phyloP scores from a whole-genome alignment of 495 filamentous ascomycete species.

The Cudoniella acicularis region DNA sequence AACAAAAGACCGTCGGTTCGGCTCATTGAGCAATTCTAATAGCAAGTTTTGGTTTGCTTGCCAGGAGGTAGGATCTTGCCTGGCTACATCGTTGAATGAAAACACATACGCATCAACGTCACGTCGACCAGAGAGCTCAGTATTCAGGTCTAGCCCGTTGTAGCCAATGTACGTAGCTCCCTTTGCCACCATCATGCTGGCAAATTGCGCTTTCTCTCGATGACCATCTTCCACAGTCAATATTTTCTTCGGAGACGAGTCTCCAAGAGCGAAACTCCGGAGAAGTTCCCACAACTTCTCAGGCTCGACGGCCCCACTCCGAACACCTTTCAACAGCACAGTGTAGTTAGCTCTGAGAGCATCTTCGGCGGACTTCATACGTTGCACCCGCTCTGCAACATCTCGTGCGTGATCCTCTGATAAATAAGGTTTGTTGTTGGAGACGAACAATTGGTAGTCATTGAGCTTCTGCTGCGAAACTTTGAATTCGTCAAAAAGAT shows the following conservation, averaged over 20 bases:
- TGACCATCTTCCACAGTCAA: neutral
- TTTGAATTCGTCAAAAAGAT: constrained; percentile 22
- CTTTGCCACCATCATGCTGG: constrained; percentile 13
- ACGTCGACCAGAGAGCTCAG: constrained; percentile 1
- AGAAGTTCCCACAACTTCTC: constrained; percentile 9
- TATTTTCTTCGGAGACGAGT: constrained; percentile 2
- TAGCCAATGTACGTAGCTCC: constrained; percentile 27
- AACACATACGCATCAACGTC: constrained; percentile 19
- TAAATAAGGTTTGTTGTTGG: constrained; percentile 8
- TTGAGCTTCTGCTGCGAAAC: constrained; percentile 12
- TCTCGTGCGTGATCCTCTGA: constrained; percentile 9
- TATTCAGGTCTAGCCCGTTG: constrained; percentile 11
- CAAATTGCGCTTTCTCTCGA: constrained; percentile 22
- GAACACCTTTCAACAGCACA: neutral
- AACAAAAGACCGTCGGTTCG: constrained; percentile 5
- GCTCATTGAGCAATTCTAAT: constrained; percentile 14
- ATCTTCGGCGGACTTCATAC: neutral
- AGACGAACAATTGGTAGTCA: constrained; percentile 29
- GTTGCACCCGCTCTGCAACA: constrained; percentile 3
- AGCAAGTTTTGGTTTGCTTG: constrained; percentile 20
- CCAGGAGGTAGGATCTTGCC: constrained; percentile 14
- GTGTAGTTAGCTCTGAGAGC: constrained; percentile 1
- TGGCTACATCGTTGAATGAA: constrained; percentile 11
- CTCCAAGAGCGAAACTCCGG: neutral
- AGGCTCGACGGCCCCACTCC: neutral